These are phyloP conservation scores for Entomortierella beljakovae DNA, from an alignment of 192 early-diverging fungal species.

Conservation along the genomic window DNA sequence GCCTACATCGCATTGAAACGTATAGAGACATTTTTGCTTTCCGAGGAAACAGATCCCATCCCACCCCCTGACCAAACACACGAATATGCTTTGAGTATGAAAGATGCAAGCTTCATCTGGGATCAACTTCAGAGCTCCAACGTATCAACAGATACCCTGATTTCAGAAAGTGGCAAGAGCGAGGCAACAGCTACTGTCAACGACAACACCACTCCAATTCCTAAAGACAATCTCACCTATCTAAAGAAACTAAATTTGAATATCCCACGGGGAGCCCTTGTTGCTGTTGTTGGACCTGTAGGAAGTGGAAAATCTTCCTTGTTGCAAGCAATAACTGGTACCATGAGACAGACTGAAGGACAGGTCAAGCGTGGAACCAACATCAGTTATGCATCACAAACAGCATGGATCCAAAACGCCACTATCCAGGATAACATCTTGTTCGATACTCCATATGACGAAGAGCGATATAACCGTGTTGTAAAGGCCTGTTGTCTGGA, in stretches of 20 bases:
- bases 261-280: constrained; percentile 41
- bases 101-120: constrained; percentile 46
- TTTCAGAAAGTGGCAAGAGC: constrained; percentile 6
- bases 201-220: not conserved
- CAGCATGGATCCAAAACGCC: constrained; percentile 72
- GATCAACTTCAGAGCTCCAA: constrained; percentile 14
- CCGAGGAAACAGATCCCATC: constrained; percentile 28
- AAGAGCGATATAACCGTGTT: constrained; percentile 61
- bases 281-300: constrained; percentile 64
- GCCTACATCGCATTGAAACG: constrained; percentile 51
- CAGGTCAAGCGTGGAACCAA: constrained; percentile 24
- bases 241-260: constrained; percentile 38
- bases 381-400: constrained; percentile 73
- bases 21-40: constrained; percentile 38
- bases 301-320: constrained; percentile 71
- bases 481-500: constrained; percentile 68
- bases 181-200: constrained; percentile 3
- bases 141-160: constrained; percentile 19
- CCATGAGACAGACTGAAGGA: constrained; percentile 51
- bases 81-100: constrained; percentile 57
- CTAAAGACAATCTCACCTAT: constrained; percentile 4
- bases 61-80: constrained; percentile 29
- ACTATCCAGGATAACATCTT: constrained; percentile 79
- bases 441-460: constrained; percentile 68
- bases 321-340: constrained; percentile 63